These are phyloP conservation scores for Posidonia oceanica DNA, from an alignment of 116 monocot genomes.

Conservation along the genomic window DNA sequence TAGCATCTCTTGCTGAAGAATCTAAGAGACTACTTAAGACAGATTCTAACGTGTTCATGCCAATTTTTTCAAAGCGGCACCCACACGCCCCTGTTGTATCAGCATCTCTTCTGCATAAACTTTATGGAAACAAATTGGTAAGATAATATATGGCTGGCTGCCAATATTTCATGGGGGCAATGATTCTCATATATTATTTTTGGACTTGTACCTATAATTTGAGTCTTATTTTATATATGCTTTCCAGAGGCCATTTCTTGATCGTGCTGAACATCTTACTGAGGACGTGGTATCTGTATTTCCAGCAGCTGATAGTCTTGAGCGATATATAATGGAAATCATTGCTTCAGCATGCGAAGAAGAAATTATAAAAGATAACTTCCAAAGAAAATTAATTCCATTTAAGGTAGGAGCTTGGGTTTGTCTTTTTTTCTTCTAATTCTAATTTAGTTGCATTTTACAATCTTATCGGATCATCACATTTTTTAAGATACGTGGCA, in stretches of 20 bases:
- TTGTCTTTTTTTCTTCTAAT: neutral
- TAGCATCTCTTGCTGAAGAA: constrained; percentile 80
- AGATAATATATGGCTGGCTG: constrained; percentile 5
- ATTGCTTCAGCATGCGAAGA: constrained; percentile 75
- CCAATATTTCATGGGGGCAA: neutral
- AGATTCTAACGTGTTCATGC: constrained; percentile 60
- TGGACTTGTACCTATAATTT: neutral
- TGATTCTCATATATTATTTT: neutral
- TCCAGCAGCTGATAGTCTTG: constrained; percentile 85
- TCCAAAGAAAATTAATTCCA: constrained; percentile 40
- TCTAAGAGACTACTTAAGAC: constrained; percentile 75
- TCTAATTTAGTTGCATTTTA: neutral
- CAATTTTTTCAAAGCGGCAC: constrained; percentile 66
- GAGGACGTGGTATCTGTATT: constrained; percentile 91
- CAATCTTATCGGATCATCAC: too few relatives aligned
- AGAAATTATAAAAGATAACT: constrained; percentile 50
- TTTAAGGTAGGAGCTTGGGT: constrained; percentile 48
- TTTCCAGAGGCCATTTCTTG: constrained; percentile 92
- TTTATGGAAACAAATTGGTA: constrained; percentile 91
- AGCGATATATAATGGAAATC: constrained; percentile 62
- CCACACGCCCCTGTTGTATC: constrained; percentile 70
- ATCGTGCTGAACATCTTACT: constrained; percentile 82
- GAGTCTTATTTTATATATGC: neutral
- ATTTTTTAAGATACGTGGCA: too few relatives aligned
- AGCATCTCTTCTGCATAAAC: constrained; percentile 84